Base-by-base conservation (phyloP, 352 stramenopile genomes). In the Thalassiosira exigua region DNA sequence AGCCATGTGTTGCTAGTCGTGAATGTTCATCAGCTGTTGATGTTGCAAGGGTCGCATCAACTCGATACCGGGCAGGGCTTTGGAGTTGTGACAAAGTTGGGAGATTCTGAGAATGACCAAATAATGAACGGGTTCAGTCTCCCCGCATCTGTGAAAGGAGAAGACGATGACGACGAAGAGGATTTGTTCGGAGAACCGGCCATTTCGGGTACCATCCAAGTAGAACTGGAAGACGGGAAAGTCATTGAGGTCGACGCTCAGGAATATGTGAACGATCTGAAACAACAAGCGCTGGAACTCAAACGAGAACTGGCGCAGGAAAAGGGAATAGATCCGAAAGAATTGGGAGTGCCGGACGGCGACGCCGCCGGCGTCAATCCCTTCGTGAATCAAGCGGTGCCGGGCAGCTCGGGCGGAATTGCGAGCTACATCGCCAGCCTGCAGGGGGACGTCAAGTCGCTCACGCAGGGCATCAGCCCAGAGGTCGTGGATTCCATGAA, bases 401-500 rank as follows among this genome's bases (percentile, higher is more conserved):
- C 52, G 32, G 42, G 39, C 51, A 53, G 73, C n/a, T n/a, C 66
- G 74, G 79, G 79, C 22, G 81, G 84, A 3, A 90, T 94, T 69
- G 74, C 84, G 2, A 66, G 72, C 46, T 94, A 93, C 60, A 88
- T 94, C 70, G 69, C 86, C 14, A 87, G 73, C 59, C 80, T 89
- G 14, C 68, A 92, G 41, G 89, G 85, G 33, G 84, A 94, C 65
- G 69, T 94, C 0, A 76, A 92, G 68, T 68, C 79, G 1, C 68
- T 94, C 17, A 94, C 88, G 11, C 66, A 92, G 60, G 81, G 82
- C 3, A 92, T 94, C 21, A 85, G 66, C 21, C 86, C 86, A 5
- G 90, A 94, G 44, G 82, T 93, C 2, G 78, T 93, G 1, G 83
- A 93, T 5, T 85, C 90, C 1, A 94, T 94, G 88, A 90, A 93